Conservation (phyloP, 2,329 filamentous ascomycete genomes). For the Pseudonectria buxi region DNA sequence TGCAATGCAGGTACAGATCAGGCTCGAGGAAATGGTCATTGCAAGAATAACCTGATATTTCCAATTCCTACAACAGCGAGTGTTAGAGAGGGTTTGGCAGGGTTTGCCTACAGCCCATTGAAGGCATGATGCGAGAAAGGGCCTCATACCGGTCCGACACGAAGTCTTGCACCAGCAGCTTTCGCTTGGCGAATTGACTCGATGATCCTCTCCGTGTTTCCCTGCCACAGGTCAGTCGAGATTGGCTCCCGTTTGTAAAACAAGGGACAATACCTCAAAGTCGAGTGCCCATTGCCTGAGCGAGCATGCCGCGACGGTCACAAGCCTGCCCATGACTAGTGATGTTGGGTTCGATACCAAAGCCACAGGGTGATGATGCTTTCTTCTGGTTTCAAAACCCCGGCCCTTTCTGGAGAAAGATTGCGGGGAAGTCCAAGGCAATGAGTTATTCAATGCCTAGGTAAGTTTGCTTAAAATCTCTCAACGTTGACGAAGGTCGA, state of each 20-base stretch:
- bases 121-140: neutral
- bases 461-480: no score
- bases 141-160: slow-evolving; percentile 49
- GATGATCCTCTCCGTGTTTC: slow-evolving; percentile 57
- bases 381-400: no score
- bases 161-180: slow-evolving; percentile 52
- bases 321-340: slow-evolving; percentile 10
- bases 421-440: no score
- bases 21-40: slow-evolving; percentile 56
- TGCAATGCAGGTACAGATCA: slow-evolving; percentile 26
- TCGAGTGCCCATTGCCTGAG: slow-evolving; percentile 32
- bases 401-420: no score
- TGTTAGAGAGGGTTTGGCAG: neutral
- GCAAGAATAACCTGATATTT: slow-evolving; percentile 31
- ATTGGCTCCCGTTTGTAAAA: neutral
- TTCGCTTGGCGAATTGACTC: slow-evolving; percentile 57
- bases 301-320: slow-evolving; percentile 29
- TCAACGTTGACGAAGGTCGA: no score
- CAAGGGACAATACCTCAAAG: slow-evolving; percentile 23
- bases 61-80: slow-evolving; percentile 29
- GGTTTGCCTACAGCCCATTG: neutral
- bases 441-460: no score
- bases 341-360: no score
- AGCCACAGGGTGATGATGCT: no score
- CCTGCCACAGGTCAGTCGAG: slow-evolving; percentile 25